A percentile compares a stretch with the other conserved stretches of the same genome.
These are phyloP conservation scores for Ogataea hybrid DNA, from an alignment of 1,139 yeast species.

Conservation along the genomic window DNA sequence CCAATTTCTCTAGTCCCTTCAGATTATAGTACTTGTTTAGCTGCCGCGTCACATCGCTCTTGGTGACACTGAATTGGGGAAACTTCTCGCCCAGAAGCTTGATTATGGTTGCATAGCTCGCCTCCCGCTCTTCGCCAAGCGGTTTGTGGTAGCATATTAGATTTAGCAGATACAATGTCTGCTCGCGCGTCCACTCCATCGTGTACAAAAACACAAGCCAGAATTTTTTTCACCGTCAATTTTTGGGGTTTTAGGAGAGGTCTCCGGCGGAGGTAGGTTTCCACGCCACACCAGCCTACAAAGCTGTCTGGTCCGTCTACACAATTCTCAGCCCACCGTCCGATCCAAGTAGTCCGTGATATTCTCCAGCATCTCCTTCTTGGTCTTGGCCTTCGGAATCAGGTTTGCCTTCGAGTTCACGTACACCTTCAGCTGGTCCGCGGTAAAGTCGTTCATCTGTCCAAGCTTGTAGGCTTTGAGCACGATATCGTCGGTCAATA, in stretches of 20 bases:
- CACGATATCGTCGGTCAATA: slow-evolving; percentile 25
- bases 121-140: slow-evolving; percentile 21
- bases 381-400: slow-evolving; percentile 39
- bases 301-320: no score
- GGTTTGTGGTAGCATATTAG: slow-evolving; percentile 29
- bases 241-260: neutral
- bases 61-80: slow-evolving; percentile 13
- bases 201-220: neutral
- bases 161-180: slow-evolving; percentile 23
- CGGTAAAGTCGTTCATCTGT: slow-evolving; percentile 37
- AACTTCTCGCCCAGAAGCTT: slow-evolving; percentile 35
- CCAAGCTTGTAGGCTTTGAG: slow-evolving; percentile 25
- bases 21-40: slow-evolving; percentile 29
- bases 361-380: slow-evolving; percentile 43
- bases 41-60: slow-evolving; percentile 19
- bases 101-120: slow-evolving; percentile 17
- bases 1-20: slow-evolving; percentile 25
- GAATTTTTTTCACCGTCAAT: neutral
- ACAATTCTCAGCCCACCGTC: slow-evolving; percentile 1
- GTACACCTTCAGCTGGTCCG: slow-evolving; percentile 41
- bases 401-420: slow-evolving; percentile 35
- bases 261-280: no score
- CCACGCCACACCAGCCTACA: no score
- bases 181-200: slow-evolving; percentile 19
- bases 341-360: slow-evolving; percentile 32